Evolutionary conservation across 2,329 filamentous ascomycete species (phyloP).

Genomic region (Aspergillus caelatus): DNA sequence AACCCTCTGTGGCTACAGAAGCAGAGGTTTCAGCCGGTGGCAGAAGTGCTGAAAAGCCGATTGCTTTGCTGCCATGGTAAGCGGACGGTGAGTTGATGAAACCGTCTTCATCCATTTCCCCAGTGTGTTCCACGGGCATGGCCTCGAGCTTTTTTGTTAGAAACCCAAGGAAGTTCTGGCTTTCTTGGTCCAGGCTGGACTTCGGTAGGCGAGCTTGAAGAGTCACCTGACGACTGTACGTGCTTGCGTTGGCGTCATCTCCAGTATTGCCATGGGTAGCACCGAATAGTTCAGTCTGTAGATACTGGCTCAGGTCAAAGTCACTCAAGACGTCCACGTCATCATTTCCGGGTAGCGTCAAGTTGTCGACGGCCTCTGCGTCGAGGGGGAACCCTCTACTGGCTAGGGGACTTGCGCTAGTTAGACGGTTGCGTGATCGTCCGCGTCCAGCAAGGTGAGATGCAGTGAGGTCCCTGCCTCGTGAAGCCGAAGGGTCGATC

Average conservation of each 20-base stretch:
- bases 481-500: conserved; percentile 30
- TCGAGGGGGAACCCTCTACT: conserved; percentile 49
- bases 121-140: conserved; percentile 18
- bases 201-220: conserved; percentile 49
- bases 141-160: conserved; percentile 52
- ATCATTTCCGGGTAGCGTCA: conserved; percentile 26
- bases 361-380: conserved; percentile 28
- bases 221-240: conserved; percentile 18
- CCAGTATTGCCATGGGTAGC: conserved; percentile 20
- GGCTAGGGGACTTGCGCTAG: conserved; percentile 64
- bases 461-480: conserved; percentile 9
- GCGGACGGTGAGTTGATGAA: not conserved
- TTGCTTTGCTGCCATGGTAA: not conserved
- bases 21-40: conserved; percentile 57
- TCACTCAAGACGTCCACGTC: conserved; percentile 28
- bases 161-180: conserved; percentile 65
- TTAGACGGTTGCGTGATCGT: conserved; percentile 54
- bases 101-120: not conserved
- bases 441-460: conserved; percentile 30
- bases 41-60: conserved; percentile 72
- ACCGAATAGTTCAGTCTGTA: conserved; percentile 35
- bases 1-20: conserved; percentile 72
- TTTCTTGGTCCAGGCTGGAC: conserved; percentile 60
- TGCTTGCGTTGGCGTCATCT: conserved; percentile 38
- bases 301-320: conserved; percentile 35